Base-by-base conservation (phyloP, 2,329 filamentous ascomycete species). In the Arthrobotrys megalospora region DNA sequence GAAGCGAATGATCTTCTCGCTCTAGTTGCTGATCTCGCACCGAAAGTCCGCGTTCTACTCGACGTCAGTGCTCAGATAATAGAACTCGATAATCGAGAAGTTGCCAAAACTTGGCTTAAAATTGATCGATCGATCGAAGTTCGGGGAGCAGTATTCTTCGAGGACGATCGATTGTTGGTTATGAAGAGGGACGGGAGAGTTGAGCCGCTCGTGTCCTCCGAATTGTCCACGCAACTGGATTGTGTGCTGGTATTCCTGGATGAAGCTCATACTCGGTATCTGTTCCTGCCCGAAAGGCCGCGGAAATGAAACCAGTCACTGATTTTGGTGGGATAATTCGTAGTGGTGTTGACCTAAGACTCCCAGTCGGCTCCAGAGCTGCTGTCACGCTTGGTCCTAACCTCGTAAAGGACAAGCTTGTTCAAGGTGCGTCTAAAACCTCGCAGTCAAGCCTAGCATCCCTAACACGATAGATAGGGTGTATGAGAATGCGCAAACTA, bases 1-100 rank as follows among this genome's bases (percentile, higher is more conserved):
- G 82, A 85, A 8, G 80, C 1, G 1, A 16, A 43, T 6, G 63
- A 50, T 8, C 81, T 92, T 0, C 81, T 93, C 0, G 24, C 82
- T 0, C 81, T 85, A 5, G 84, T 91, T 0, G 82, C 84, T 0
- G 48, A 50, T 0, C 82, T 88, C 52, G 41, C 84, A 0, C 83
- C 84, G 0, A 82, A 84, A 0, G 84, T 88, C 0, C 86, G 87
- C 0, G 90, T 93, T 0, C 87, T 94, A 0, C 85, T 94, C 0
- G 91, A 94, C 80, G 91, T 92, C 0, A 91, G 92, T 0, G 91
- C 92, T 0, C 89, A 91, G 58, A 88, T 94, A 3, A 82, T 94
- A 0, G 91, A 93, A 38, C 83, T 90, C 0, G 85, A 84, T 14
- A 92, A 92, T 78, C 1, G 83, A 0, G 83, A 87, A 2, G 85